These are phyloP conservation scores for Lasiodiplodia citricola DNA, from an alignment of 2,329 filamentous ascomycete genomes.

Conservation along the genomic window DNA sequence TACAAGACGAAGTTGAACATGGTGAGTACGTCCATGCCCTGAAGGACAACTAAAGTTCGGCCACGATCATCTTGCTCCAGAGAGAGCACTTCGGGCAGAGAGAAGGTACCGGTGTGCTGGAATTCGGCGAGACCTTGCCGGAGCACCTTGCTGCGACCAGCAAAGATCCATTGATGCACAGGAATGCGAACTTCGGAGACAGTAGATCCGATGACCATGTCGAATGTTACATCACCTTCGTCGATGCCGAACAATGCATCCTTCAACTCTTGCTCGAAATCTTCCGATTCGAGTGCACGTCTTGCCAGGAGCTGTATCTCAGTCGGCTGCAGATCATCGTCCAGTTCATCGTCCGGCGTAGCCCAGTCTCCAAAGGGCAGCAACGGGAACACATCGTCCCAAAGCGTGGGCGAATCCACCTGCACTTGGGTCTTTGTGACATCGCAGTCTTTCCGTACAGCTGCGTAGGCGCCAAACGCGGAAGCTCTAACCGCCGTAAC, in stretches of 20 bases:
- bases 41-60: conserved; percentile 67
- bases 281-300: conserved; percentile 65
- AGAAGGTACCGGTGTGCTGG: conserved; percentile 59
- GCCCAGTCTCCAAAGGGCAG: conserved; percentile 64
- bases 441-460: conserved; percentile 82
- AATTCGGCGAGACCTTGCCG: conserved; percentile 63
- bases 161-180: conserved; percentile 80
- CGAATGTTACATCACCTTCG: conserved; percentile 50
- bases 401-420: conserved; percentile 70
- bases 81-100: conserved; percentile 64
- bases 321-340: conserved; percentile 55
- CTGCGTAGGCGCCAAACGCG: conserved; percentile 86
- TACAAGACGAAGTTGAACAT: conserved; percentile 81
- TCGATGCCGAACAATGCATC: conserved; percentile 47
- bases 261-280: conserved; percentile 68
- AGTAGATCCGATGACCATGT: conserved; percentile 58
- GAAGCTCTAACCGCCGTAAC: conserved; percentile 86
- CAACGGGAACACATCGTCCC: conserved; percentile 74
- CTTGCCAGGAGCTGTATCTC: conserved; percentile 55
- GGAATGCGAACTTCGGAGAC: conserved; percentile 75
- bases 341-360: conserved; percentile 45
- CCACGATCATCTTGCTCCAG: conserved; percentile 60
- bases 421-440: conserved; percentile 75
- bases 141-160: conserved; percentile 73
- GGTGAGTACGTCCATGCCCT: conserved; percentile 75